Percentiles rank a stretch among this genome's conserved stretches.
These are phyloP conservation scores for Zymoseptoria ardabiliae DNA, from an alignment of 2,329 filamentous ascomycete species.

Conservation along the genomic window DNA sequence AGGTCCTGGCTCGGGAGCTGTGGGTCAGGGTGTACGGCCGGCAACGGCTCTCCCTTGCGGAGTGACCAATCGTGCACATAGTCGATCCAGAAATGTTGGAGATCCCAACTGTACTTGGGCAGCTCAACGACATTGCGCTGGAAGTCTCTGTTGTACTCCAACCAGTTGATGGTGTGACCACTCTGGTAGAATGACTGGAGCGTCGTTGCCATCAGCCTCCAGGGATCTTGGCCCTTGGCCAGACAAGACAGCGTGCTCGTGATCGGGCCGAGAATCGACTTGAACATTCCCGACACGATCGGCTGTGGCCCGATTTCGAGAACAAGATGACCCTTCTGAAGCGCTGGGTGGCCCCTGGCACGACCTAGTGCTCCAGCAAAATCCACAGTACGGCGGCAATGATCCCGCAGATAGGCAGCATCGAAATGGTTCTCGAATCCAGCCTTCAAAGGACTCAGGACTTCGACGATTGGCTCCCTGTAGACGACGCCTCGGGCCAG, in stretches of 20 bases:
- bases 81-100: slow-evolving; percentile 33
- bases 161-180: slow-evolving; percentile 54
- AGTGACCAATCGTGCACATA: slow-evolving; percentile 31
- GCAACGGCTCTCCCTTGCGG: slow-evolving; percentile 35
- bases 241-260: slow-evolving; percentile 4
- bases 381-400: slow-evolving; percentile 36
- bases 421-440: slow-evolving; percentile 13
- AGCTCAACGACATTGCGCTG: slow-evolving; percentile 44
- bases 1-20: not conserved
- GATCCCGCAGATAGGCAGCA: slow-evolving; percentile 17
- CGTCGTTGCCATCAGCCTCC: slow-evolving; percentile 44
- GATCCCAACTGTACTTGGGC: slow-evolving; percentile 36
- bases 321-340: slow-evolving; percentile 30
- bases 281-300: slow-evolving; percentile 20
- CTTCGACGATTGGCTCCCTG: slow-evolving; percentile 23
- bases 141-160: slow-evolving; percentile 50
- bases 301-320: slow-evolving; percentile 44
- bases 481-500: slow-evolving; percentile 17
- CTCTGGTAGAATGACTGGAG: slow-evolving; percentile 46
- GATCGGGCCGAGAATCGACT: slow-evolving; percentile 2
- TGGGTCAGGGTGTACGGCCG: slow-evolving; percentile 32
- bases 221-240: slow-evolving; percentile 23
- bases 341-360: slow-evolving; percentile 22
- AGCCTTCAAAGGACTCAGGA: slow-evolving; percentile 25
- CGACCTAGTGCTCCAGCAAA: slow-evolving; percentile 19